These are phyloP conservation scores for Fusarium coffeatum DNA, from an alignment of 2,329 filamentous ascomycete genomes.

Conservation along the genomic window DNA sequence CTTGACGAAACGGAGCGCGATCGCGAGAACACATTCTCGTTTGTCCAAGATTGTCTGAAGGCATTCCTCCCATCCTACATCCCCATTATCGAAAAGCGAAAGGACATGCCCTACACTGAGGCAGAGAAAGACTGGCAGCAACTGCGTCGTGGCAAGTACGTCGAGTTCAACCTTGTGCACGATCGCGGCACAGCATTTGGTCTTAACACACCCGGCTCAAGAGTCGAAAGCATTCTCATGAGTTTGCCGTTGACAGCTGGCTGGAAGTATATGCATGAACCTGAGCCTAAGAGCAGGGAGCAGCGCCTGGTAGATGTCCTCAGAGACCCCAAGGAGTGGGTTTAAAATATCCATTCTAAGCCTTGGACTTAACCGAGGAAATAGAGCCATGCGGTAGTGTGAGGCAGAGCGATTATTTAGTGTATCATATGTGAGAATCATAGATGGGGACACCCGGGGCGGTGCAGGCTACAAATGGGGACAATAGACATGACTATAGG, in stretches of 20 bases:
- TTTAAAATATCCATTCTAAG: constrained; percentile 53
- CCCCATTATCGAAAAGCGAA: constrained; percentile 87
- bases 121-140: constrained; percentile 97
- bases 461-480: constrained; percentile 32
- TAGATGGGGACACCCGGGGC: constrained; percentile 35
- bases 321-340: constrained; percentile 74
- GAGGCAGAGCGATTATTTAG: constrained; percentile 29
- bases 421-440: constrained; percentile 41
- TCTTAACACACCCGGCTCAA: constrained; percentile 88
- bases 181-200: constrained; percentile 96
- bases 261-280: constrained; percentile 96
- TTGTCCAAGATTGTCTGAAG: constrained; percentile 84
- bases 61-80: constrained; percentile 92
- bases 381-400: constrained; percentile 12
- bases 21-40: constrained; percentile 89
- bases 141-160: constrained; percentile 90
- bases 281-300: constrained; percentile 79
- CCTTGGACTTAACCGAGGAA: constrained; percentile 1
- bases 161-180: constrained; percentile 98
- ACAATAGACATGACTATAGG: background rate
- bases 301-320: constrained; percentile 81
- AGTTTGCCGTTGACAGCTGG: constrained; percentile 91
- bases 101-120: constrained; percentile 89
- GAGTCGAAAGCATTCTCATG: constrained; percentile 98
- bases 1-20: constrained; percentile 88